Conservation (phyloP, 2,329 filamentous ascomycete genomes). For the Remersonia thermophila region DNA sequence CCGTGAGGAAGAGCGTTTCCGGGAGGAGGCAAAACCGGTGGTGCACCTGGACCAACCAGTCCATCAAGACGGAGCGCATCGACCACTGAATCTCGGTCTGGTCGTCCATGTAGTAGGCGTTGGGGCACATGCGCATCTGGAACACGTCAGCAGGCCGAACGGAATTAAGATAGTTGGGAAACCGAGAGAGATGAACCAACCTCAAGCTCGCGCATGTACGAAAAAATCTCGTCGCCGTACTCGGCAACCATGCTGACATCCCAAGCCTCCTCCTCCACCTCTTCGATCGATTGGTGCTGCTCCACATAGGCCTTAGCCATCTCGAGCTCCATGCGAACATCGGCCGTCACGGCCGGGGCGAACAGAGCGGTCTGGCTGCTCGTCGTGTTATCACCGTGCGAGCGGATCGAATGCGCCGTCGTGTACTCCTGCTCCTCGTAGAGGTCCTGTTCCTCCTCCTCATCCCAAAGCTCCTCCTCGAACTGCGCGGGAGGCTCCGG, state of each 20-base stretch:
- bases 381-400: conserved; percentile 53
- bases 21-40: conserved; percentile 80
- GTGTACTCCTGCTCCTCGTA: conserved; percentile 68
- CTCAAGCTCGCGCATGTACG: conserved; percentile 83
- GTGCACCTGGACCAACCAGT: conserved; percentile 96
- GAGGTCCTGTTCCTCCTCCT: conserved; percentile 46
- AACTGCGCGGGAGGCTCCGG: conserved; percentile 19
- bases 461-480: conserved; percentile 9
- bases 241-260: conserved; percentile 97
- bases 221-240: conserved; percentile 91
- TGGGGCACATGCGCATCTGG: conserved; percentile 69
- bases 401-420: conserved; percentile 63
- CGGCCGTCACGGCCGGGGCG: conserved; percentile 58
- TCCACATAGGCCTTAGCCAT: conserved; percentile 53
- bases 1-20: conserved; percentile 85
- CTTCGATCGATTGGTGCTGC: conserved; percentile 51
- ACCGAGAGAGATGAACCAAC: conserved; percentile 31
- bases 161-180: too few relatives aligned
- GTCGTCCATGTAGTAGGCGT: conserved; percentile 89
- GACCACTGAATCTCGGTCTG: conserved; percentile 99
- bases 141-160: conserved; percentile 8
- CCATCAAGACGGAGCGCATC: conserved; percentile 93
- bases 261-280: conserved; percentile 78
- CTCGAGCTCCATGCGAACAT: conserved; percentile 61
- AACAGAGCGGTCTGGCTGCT: conserved; percentile 46